These are phyloP conservation scores for Orychophragmus violaceus DNA, from an alignment of 345 rosid species.

Conservation along the genomic window DNA sequence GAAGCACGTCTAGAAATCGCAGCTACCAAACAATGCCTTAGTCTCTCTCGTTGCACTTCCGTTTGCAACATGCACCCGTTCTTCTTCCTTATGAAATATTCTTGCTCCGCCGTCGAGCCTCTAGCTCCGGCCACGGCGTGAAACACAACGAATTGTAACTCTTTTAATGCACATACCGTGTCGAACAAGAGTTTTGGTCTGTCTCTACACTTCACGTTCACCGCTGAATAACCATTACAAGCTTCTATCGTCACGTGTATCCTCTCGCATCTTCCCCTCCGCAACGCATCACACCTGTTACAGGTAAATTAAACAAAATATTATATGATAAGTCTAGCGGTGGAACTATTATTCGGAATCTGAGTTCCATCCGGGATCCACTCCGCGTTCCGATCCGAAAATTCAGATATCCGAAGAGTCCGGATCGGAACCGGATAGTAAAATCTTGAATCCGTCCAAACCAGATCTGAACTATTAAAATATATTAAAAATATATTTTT, in stretches of 20 bases:
- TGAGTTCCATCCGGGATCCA: no score
- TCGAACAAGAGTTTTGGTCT: constrained; percentile 81
- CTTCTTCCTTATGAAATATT: constrained; percentile 72
- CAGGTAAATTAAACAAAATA: not conserved
- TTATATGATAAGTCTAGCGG: no score
- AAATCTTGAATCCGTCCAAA: no score
- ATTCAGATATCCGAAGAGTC: no score
- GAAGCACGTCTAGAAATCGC: constrained; percentile 67
- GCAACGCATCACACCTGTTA: constrained; percentile 28
- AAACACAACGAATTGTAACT: constrained; percentile 73
- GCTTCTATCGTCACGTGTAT: constrained; percentile 60
- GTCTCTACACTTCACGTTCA: constrained; percentile 60
- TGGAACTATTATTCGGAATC: no score
- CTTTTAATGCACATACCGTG: constrained; percentile 72
- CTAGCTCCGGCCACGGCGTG: constrained; percentile 73
- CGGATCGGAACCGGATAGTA: no score
- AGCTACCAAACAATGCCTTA: constrained; percentile 63
- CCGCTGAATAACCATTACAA: constrained; percentile 74
- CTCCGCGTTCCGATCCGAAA: no score
- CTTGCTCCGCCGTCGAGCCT: constrained; percentile 71
- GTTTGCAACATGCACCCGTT: constrained; percentile 65
- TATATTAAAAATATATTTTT: no score
- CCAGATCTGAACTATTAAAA: no score
- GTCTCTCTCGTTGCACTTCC: constrained; percentile 45
- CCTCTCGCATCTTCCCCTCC: constrained; percentile 38